Conservation (phyloP, 2,329 filamentous ascomycete genomes). For the Penicillium sp. region DNA sequence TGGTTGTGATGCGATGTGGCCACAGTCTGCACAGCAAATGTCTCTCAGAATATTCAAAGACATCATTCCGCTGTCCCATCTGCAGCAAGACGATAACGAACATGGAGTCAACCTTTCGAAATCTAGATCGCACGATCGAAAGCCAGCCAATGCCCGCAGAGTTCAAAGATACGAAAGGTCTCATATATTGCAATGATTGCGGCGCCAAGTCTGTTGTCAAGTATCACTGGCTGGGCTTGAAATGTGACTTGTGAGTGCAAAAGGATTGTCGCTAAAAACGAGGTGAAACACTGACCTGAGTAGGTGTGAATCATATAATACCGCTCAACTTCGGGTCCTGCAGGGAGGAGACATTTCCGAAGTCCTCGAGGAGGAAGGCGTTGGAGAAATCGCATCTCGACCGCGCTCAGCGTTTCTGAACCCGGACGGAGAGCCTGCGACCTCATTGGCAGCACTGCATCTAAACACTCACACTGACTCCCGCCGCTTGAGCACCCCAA, state of each 20-base stretch:
- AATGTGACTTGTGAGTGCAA: conserved; percentile 64
- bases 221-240: conserved; percentile 94
- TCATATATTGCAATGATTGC: conserved; percentile 94
- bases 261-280: background rate
- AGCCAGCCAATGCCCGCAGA: conserved; percentile 89
- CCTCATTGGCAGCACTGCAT: conserved; percentile 29
- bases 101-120: conserved; percentile 94
- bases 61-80: conserved; percentile 93
- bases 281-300: conserved; percentile 11
- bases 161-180: conserved; percentile 75
- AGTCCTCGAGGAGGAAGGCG: conserved; percentile 27
- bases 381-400: conserved; percentile 20
- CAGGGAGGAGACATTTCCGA: conserved; percentile 33
- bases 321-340: conserved; percentile 44
- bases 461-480: conserved; percentile 31
- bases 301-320: conserved; percentile 52
- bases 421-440: conserved; percentile 24
- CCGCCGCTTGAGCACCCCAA: conserved; percentile 23
- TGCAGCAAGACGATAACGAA: conserved; percentile 97
- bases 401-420: conserved; percentile 32
- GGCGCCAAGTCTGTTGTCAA: conserved; percentile 79
- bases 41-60: conserved; percentile 83
- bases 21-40: conserved; percentile 94
- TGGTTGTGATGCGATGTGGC: conserved; percentile 93
- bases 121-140: conserved; percentile 82